These are phyloP conservation scores for Trypanosoma vivax DNA, from an alignment of 208 protist species.

Conservation along the genomic window DNA sequence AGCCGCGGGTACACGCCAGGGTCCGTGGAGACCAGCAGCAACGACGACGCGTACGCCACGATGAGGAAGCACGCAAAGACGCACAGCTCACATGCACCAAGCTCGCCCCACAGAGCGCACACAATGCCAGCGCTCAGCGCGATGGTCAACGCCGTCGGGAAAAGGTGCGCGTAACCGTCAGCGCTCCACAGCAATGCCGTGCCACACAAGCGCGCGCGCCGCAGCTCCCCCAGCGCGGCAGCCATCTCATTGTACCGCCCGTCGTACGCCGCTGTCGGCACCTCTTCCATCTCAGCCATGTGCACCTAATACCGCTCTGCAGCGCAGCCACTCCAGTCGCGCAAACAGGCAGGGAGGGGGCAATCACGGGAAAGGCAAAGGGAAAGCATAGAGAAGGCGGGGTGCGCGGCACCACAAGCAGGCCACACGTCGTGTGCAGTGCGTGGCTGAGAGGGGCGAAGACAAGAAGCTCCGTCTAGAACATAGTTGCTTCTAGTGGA, in stretches of 20 bases:
- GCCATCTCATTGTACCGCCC: conserved; percentile 29
- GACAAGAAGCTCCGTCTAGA: too few species aligned
- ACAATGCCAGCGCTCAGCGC: conserved; percentile 47
- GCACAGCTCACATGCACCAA: conserved; percentile 32
- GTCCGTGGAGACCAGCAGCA: conserved; percentile 44
- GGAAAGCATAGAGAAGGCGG: too few species aligned
- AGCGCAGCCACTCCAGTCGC: too few species aligned
- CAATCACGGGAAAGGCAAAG: too few species aligned
- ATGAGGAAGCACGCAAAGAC: conserved; percentile 29
- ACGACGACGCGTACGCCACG: conserved; percentile 35
- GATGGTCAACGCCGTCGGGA: conserved; percentile 38
- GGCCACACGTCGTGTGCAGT: too few species aligned
- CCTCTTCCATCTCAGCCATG: background rate
- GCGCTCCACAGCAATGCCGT: conserved; percentile 29
- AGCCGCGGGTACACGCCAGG: conserved; percentile 61
- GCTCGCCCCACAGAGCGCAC: conserved; percentile 34
- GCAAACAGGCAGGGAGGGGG: too few species aligned
- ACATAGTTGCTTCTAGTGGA: too few species aligned
- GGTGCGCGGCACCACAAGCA: too few species aligned
- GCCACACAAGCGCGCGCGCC: conserved; percentile 6
- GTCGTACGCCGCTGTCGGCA: background rate
- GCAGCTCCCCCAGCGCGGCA: conserved; percentile 32
- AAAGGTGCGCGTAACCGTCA: conserved; percentile 17
- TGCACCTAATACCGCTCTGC: background rate
- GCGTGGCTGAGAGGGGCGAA: too few species aligned